Percentiles rank a stretch among this genome's conserved stretches.
Evolutionary conservation across 768 basidiomycete species (phyloP).

Genomic region (Xanthoconium purpureum): DNA sequence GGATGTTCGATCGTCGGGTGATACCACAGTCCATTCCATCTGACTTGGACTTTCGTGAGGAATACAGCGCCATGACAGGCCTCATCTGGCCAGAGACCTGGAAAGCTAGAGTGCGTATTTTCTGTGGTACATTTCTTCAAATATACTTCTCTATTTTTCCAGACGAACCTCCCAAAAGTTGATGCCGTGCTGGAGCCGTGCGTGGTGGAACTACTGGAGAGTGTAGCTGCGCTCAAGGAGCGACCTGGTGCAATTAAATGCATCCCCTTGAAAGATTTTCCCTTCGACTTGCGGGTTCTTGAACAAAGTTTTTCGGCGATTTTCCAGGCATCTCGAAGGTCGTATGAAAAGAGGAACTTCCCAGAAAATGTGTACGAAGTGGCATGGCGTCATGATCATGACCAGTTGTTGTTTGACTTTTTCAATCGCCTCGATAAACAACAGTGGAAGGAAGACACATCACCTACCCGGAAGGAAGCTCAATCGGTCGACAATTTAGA

Average conservation of each 20-base stretch:
- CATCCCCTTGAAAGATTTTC: slow-evolving; percentile 1
- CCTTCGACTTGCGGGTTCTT: slow-evolving; percentile 2
- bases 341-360: slow-evolving; percentile 1
- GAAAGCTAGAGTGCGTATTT: not conserved
- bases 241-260: not conserved
- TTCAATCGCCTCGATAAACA: slow-evolving; percentile 1
- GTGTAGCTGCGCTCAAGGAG: not conserved
- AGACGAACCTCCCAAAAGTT: slow-evolving; percentile 7
- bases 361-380: not conserved
- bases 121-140: too few relatives aligned
- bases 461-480: too few relatives aligned
- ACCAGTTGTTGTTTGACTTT: slow-evolving; percentile 9
- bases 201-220: not conserved
- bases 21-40: slow-evolving; percentile 1
- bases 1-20: slow-evolving; percentile 12
- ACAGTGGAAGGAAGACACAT: not conserved
- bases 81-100: slow-evolving; percentile 11
- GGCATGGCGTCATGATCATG: slow-evolving; percentile 8
- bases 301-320: slow-evolving; percentile 10
- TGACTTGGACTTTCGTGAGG: slow-evolving; percentile 1
- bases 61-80: not conserved
- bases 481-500: not conserved
- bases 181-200: slow-evolving; percentile 9
- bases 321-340: slow-evolving; percentile 9
- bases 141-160: not conserved